These are phyloP conservation scores for Trapa incisa DNA, from an alignment of 345 rosid genomes.

Conservation along the genomic window DNA sequence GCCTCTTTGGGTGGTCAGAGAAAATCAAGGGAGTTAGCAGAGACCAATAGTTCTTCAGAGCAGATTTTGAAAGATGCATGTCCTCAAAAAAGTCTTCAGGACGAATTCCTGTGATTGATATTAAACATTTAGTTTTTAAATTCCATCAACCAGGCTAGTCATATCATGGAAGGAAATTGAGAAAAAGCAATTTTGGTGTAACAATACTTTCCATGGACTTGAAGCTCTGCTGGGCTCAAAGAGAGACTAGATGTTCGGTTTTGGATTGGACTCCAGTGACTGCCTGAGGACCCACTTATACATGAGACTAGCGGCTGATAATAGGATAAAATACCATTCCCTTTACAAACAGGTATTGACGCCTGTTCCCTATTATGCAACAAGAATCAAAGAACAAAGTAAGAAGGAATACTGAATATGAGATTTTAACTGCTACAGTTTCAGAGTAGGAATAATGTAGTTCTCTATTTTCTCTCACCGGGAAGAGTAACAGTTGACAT, in stretches of 20 bases:
- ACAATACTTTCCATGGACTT: constrained; percentile 72
- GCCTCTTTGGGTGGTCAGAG: constrained; percentile 99
- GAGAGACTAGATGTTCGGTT: constrained; percentile 54
- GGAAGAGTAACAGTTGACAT: constrained; percentile 50
- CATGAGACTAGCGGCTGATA: constrained; percentile 78
- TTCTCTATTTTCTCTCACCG: constrained; percentile 36
- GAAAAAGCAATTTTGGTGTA: constrained; percentile 5
- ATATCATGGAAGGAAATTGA: background rate
- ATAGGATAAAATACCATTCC: constrained; percentile 41
- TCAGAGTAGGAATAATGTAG: background rate
- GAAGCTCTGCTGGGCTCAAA: constrained; percentile 49
- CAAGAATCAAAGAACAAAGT: background rate
- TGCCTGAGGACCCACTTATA: constrained; percentile 65
- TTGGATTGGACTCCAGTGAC: constrained; percentile 84
- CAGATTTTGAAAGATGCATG: constrained; percentile 48
- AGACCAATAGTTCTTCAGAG: constrained; percentile 87
- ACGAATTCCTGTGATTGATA: constrained; percentile 44
- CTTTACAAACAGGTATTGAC: constrained; percentile 57
- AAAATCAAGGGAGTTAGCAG: constrained; percentile 89
- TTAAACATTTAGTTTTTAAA: too few relatives aligned
- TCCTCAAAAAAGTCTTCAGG: constrained; percentile 74
- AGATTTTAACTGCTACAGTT: background rate
- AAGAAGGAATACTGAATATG: background rate
- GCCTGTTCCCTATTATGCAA: constrained; percentile 30
- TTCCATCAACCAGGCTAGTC: too few relatives aligned